A percentile compares a stretch with the other conserved stretches of the same genome.
These are phyloP conservation scores for Cucurbita maxima DNA, from an alignment of 306 rosid species.

Conservation along the genomic window DNA sequence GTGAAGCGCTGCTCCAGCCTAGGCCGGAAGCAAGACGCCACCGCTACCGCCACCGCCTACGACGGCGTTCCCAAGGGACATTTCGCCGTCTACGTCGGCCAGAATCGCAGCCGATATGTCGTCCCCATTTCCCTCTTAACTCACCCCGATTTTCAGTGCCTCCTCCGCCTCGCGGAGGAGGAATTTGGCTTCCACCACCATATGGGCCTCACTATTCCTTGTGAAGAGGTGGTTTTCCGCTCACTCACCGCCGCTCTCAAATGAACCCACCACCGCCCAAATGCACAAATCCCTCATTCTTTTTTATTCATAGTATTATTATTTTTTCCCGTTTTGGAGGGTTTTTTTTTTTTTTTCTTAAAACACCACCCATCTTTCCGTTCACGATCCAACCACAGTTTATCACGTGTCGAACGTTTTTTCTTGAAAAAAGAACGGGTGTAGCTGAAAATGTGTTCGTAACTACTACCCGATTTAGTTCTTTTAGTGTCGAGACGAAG, in stretches of 20 bases:
- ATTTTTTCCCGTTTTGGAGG: background rate
- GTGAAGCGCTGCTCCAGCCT: slow-evolving; percentile 63
- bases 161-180: slow-evolving; percentile 81
- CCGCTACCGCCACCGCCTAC: slow-evolving; percentile 19
- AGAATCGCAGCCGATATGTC: slow-evolving; percentile 61
- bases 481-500: background rate
- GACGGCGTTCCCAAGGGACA: slow-evolving; percentile 81
- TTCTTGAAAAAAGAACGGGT: too few relatives aligned
- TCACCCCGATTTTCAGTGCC: slow-evolving; percentile 74
- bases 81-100: slow-evolving; percentile 78
- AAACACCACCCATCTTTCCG: too few relatives aligned
- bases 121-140: slow-evolving; percentile 75
- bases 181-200: slow-evolving; percentile 87
- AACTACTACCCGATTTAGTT: background rate
- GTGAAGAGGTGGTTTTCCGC: slow-evolving; percentile 73
- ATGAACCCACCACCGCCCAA: background rate
- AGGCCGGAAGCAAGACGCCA: slow-evolving; percentile 36
- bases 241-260: slow-evolving; percentile 56
- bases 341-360: too few relatives aligned
- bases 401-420: too few relatives aligned
- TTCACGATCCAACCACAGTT: too few relatives aligned
- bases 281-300: background rate
- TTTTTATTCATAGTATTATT: background rate
- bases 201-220: slow-evolving; percentile 88
- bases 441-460: too few relatives aligned